Percentiles rank a stretch among this genome's conserved stretches.
Evolutionary conservation across 768 basidiomycete genomes (phyloP).

Genomic region (Coprinopsis cinerea): DNA sequence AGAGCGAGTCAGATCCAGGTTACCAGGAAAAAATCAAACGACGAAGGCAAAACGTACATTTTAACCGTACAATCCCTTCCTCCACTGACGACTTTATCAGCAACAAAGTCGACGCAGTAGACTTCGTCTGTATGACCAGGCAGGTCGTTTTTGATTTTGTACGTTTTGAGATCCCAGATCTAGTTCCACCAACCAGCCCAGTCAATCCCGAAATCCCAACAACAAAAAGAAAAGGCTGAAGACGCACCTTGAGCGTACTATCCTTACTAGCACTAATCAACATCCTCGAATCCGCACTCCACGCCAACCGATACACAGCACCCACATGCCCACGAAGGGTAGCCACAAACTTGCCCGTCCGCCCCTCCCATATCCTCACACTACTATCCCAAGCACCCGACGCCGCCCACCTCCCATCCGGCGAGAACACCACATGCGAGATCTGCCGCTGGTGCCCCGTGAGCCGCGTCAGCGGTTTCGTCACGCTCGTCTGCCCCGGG

Average conservation of each 20-base stretch:
- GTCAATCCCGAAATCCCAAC: background rate
- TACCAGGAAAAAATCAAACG: too few relatives aligned
- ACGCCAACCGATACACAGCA: conserved; percentile 89
- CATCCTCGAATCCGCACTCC: conserved; percentile 92
- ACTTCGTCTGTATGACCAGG: conserved; percentile 98
- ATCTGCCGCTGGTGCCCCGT: conserved; percentile 96
- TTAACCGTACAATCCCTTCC: conserved; percentile 88
- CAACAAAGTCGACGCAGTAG: conserved; percentile 98
- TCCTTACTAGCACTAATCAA: conserved; percentile 95
- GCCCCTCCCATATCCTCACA: conserved; percentile 88
- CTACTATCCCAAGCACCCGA: conserved; percentile 88
- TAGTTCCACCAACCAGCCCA: conserved; percentile 22
- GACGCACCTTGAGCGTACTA: conserved; percentile 83
- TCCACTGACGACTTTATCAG: conserved; percentile 98
- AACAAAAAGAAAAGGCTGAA: conserved; percentile 2
- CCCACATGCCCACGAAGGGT: conserved; percentile 90
- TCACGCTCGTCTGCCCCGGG: conserved; percentile 23
- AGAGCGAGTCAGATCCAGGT: too few relatives aligned
- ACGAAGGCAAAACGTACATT: too few relatives aligned
- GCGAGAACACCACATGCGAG: conserved; percentile 89
- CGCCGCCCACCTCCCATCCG: conserved; percentile 89
- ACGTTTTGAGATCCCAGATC: conserved; percentile 97
- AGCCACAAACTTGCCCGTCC: conserved; percentile 82
- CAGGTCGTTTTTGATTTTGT: conserved; percentile 90
- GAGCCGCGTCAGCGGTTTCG: conserved; percentile 56